These are phyloP conservation scores for Saccharomycodes ludwigii DNA, from an alignment of 805 yeast genomes.

Conservation along the genomic window DNA sequence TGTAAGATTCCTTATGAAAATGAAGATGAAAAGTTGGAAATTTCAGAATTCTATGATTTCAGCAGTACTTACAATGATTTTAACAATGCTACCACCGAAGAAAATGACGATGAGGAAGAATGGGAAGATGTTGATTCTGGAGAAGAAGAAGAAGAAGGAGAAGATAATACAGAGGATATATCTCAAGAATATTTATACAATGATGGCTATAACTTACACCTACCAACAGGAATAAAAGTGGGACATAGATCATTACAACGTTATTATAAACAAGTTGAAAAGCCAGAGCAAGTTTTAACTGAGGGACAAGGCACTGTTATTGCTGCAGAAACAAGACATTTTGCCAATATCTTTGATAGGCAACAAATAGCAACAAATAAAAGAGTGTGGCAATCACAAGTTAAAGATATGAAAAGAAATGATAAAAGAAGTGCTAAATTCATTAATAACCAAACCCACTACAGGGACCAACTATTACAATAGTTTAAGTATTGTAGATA, in stretches of 20 bases:
- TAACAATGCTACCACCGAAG: slow-evolving; percentile 11
- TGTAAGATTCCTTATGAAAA: slow-evolving; percentile 81
- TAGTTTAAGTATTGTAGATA: slow-evolving; percentile 10
- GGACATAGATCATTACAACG: slow-evolving; percentile 80
- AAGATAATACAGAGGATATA: slow-evolving; percentile 18
- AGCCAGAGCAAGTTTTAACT: slow-evolving; percentile 41
- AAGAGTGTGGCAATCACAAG: slow-evolving; percentile 60
- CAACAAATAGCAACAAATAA: slow-evolving; percentile 35
- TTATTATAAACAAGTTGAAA: slow-evolving; percentile 63
- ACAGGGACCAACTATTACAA: slow-evolving; percentile 64
- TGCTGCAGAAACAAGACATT: slow-evolving; percentile 65
- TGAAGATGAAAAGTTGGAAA: slow-evolving; percentile 73
- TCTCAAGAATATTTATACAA: slow-evolving; percentile 35
- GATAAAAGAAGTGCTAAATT: slow-evolving; percentile 58
- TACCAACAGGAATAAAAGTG: slow-evolving; percentile 73
- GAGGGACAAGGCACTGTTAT: slow-evolving; percentile 83
- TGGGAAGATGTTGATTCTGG: slow-evolving; percentile 26
- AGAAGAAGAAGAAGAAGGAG: slow-evolving; percentile 18
- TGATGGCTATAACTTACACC: slow-evolving; percentile 58
- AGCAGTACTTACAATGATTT: slow-evolving; percentile 45
- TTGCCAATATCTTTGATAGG: slow-evolving; percentile 29
- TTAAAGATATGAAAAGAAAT: slow-evolving; percentile 36
- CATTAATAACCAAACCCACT: slow-evolving; percentile 81
- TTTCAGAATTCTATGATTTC: slow-evolving; percentile 87
- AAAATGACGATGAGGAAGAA: slow-evolving; percentile 25